Percentiles rank a stretch among this genome's conserved stretches.
Conservation (phyloP, 2,329 filamentous ascomycete species). For the Pseudocercospora fijiensis region DNA sequence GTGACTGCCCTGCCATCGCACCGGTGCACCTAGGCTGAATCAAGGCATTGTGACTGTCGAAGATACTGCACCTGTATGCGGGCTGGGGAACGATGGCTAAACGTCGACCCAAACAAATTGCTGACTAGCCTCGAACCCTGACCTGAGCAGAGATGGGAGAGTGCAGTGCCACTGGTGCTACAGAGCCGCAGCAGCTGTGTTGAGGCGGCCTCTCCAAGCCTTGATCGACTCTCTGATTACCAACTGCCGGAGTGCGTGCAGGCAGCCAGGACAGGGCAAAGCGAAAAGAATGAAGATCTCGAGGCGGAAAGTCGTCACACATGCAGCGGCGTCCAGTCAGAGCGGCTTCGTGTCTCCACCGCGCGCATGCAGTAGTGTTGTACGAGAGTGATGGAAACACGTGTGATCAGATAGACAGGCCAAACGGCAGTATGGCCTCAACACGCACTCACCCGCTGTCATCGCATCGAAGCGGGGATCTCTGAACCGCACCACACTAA, state of each 20-base stretch:
- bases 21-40: not conserved
- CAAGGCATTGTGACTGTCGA: not conserved
- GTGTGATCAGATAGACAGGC: not conserved
- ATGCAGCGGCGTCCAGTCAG: not conserved
- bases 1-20: not conserved
- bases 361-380: not conserved
- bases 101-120: not conserved
- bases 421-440: not conserved
- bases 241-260: constrained; percentile 11
- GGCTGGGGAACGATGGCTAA: not conserved
- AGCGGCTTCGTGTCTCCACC: not conserved
- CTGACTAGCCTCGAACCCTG: not conserved
- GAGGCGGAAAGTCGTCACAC: not conserved
- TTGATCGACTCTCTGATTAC: constrained; percentile 2
- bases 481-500: not conserved
- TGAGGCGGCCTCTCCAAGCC: not conserved
- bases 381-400: not conserved
- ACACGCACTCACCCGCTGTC: not conserved
- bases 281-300: constrained; percentile 3
- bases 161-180: not conserved
- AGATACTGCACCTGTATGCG: too few species aligned
- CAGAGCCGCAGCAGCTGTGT: not conserved
- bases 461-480: not conserved
- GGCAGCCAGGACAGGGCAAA: constrained; percentile 9
- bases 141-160: not conserved